Evolutionary conservation across 164 flowering plant genomes (phyloP).

Genomic region (Tetracentron sinense): DNA sequence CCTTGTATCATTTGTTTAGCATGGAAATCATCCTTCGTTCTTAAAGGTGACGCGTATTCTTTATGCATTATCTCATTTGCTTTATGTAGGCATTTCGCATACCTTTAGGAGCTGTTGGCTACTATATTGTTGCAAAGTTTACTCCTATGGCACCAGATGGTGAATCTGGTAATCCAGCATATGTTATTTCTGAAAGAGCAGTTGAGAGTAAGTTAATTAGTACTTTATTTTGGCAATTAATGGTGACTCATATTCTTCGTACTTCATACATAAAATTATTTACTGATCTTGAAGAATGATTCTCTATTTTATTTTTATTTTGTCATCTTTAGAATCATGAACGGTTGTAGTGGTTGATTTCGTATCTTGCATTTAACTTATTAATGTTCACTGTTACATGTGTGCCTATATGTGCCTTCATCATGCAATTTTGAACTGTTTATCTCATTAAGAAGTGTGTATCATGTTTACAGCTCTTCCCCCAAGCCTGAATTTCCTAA

Average conservation of each 20-base stretch:
- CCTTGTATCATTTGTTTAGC: too few relatives aligned
- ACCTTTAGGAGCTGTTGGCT: slow-evolving; percentile 92
- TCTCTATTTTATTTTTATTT: background rate
- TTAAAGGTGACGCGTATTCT: background rate
- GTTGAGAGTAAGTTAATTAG: slow-evolving; percentile 69
- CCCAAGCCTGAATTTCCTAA: slow-evolving; percentile 85
- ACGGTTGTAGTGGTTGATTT: background rate
- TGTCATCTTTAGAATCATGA: too few relatives aligned
- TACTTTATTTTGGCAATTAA: background rate
- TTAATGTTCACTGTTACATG: too few relatives aligned
- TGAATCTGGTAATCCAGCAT: slow-evolving; percentile 86
- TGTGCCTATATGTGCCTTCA: too few relatives aligned
- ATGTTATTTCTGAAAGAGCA: slow-evolving; percentile 65
- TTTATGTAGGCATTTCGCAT: slow-evolving; percentile 78
- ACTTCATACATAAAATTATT: too few relatives aligned
- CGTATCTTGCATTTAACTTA: background rate
- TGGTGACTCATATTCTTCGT: too few relatives aligned
- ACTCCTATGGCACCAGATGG: slow-evolving; percentile 96
- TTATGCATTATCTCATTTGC: slow-evolving; percentile 4
- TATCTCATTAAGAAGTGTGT: too few relatives aligned
- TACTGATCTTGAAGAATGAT: background rate
- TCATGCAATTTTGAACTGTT: too few relatives aligned
- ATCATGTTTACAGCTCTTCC: slow-evolving; percentile 71
- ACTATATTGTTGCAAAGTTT: slow-evolving; percentile 82
- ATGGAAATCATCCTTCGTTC: background rate